Evolutionary conservation across 2,329 filamentous ascomycete species (phyloP).

Genomic region (Talaromyces sp.): DNA sequence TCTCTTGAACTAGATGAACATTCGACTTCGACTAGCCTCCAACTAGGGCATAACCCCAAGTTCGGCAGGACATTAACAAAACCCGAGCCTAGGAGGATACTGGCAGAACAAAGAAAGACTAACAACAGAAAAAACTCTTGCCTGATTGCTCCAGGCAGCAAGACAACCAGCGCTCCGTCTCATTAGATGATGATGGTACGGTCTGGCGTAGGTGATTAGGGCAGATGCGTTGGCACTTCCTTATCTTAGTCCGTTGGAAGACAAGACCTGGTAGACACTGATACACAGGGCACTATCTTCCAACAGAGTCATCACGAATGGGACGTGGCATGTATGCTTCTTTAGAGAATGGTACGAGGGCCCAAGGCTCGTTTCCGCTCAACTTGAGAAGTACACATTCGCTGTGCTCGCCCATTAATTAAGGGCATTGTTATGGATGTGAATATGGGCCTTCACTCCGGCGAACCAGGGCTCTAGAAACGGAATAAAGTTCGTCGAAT

Average conservation of each 20-base stretch:
- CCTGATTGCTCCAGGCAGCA: conserved; percentile 3
- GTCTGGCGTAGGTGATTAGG: not conserved
- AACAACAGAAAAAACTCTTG: not conserved
- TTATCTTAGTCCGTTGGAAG: not conserved
- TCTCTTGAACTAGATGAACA: not conserved
- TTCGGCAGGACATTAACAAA: not conserved
- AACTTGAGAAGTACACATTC: not conserved
- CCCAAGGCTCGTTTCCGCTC: too few species aligned
- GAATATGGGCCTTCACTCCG: too few species aligned
- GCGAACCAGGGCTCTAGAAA: not conserved
- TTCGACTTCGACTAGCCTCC: not conserved
- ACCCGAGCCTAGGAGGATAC: not conserved
- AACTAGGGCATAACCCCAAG: not conserved
- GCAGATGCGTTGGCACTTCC: conserved; percentile 12
- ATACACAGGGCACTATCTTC: not conserved
- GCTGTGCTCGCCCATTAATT: not conserved
- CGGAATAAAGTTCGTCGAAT: not conserved
- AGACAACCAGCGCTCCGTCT: not conserved
- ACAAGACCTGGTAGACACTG: not conserved
- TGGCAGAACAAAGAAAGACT: not conserved
- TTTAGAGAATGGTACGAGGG: not conserved
- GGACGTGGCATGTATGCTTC: not conserved
- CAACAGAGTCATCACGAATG: not conserved
- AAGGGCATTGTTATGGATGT: too few species aligned
- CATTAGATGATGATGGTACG: not conserved